Conservation (phyloP, 2,329 filamentous ascomycete genomes). For the Penicillium hordei region DNA sequence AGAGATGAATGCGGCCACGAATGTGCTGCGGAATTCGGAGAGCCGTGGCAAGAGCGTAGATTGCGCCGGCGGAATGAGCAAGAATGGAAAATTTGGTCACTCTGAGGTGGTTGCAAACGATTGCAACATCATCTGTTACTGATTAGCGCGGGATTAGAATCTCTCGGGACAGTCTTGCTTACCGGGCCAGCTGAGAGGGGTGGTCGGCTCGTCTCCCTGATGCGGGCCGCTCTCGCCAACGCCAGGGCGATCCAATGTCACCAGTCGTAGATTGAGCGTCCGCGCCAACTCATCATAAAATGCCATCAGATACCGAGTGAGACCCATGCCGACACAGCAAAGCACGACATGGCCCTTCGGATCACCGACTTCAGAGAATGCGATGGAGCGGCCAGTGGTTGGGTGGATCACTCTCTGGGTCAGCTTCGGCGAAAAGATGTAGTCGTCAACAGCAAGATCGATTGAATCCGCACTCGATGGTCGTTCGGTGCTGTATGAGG, state of each 20-base stretch:
- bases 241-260: slow-evolving; percentile 90
- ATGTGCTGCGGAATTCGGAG: slow-evolving; percentile 96
- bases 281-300: slow-evolving; percentile 95
- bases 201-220: slow-evolving; percentile 70
- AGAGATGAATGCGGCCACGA: slow-evolving; percentile 85
- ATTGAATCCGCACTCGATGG: slow-evolving; percentile 81
- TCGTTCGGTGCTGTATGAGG: slow-evolving; percentile 63
- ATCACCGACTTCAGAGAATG: slow-evolving; percentile 95
- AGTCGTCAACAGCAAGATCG: slow-evolving; percentile 82
- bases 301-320: slow-evolving; percentile 92
- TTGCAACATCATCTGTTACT: slow-evolving; percentile 71
- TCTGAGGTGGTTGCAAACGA: slow-evolving; percentile 86
- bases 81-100: slow-evolving; percentile 96
- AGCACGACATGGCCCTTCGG: slow-evolving; percentile 88
- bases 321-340: slow-evolving; percentile 95
- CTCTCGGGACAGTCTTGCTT: not conserved
- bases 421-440: slow-evolving; percentile 76
- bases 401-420: slow-evolving; percentile 87
- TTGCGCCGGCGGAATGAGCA: slow-evolving; percentile 94
- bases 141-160: not conserved
- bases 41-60: slow-evolving; percentile 93
- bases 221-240: slow-evolving; percentile 90
- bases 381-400: slow-evolving; percentile 81
- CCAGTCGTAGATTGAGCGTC: slow-evolving; percentile 82
- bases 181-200: slow-evolving; percentile 79